phyloP scores from a whole-genome alignment of 2,329 filamentous ascomycete species.

The Cordyceps cicadae region DNA sequence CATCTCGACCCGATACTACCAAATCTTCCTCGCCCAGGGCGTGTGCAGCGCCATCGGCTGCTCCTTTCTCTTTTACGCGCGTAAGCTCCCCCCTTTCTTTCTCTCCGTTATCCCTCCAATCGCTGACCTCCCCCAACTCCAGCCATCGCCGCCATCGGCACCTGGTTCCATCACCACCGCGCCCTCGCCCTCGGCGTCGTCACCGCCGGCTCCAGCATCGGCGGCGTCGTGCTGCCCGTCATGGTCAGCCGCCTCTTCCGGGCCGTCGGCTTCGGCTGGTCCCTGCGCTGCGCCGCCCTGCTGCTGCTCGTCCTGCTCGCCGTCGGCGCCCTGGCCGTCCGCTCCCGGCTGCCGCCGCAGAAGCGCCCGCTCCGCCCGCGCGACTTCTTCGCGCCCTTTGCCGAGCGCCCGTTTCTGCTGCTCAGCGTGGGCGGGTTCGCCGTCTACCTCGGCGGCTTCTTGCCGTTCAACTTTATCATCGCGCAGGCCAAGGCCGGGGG shows the following conservation, averaged over 20 bases:
- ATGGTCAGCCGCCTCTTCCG: conserved; percentile 19
- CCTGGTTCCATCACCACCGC: conserved; percentile 48
- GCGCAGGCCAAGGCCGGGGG: not conserved
- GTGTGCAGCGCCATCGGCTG: conserved; percentile 8
- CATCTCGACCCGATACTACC: conserved; percentile 8
- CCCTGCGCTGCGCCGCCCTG: conserved; percentile 51
- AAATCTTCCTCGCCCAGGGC: conserved; percentile 9
- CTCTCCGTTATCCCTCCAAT: no score
- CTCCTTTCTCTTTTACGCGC: conserved; percentile 1
- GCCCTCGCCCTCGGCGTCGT: conserved; percentile 50
- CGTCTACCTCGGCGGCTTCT: conserved; percentile 15
- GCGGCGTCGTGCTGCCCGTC: conserved; percentile 39
- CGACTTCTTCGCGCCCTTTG: conserved; percentile 34
- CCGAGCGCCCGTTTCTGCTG: conserved; percentile 30
- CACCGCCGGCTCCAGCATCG: conserved; percentile 46
- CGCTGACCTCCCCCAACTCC: no score
- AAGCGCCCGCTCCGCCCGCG: conserved; percentile 30
- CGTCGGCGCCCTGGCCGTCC: conserved; percentile 24
- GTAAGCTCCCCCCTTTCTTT: not conserved
- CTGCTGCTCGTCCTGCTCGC: conserved; percentile 35
- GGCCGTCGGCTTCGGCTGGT: conserved; percentile 32
- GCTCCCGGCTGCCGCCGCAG: conserved; percentile 31
- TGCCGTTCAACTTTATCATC: conserved; percentile 10
- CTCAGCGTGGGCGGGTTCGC: conserved; percentile 19
- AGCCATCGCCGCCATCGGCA: conserved; percentile 43